Evolutionary conservation across 352 stramenopile species (phyloP).

Genomic region (Phytophthora palmivora): DNA sequence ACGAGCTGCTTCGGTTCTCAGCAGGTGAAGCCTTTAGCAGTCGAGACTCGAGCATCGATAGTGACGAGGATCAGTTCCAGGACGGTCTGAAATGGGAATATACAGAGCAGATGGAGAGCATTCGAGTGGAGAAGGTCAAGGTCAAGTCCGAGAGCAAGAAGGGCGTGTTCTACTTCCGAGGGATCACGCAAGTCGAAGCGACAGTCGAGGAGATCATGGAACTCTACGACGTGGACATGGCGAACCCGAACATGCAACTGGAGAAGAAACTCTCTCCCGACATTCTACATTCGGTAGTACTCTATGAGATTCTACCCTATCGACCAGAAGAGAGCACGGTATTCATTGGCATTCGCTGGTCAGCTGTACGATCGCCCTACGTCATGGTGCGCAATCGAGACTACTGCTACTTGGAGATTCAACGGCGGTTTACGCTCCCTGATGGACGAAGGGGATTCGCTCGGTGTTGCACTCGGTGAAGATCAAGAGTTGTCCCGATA

Average conservation of each 20-base stretch:
- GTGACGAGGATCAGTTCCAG: constrained; percentile 40
- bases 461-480: constrained; percentile 86
- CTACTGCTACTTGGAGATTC: constrained; percentile 82
- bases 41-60: constrained; percentile 30
- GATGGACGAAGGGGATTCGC: constrained; percentile 71
- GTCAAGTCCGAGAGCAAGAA: constrained; percentile 66
- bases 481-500: constrained; percentile 84
- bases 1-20: constrained; percentile 80
- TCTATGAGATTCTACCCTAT: constrained; percentile 82
- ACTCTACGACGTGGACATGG: constrained; percentile 76
- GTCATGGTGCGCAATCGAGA: constrained; percentile 79
- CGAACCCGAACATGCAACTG: constrained; percentile 76
- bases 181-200: constrained; percentile 72
- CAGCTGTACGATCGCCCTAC: constrained; percentile 72
- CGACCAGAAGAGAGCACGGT: constrained; percentile 51
- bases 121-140: constrained; percentile 83
- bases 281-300: constrained; percentile 78
- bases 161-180: constrained; percentile 76
- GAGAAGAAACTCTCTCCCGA: constrained; percentile 79
- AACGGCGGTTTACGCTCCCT: constrained; percentile 65
- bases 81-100: constrained; percentile 80
- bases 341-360: constrained; percentile 85
- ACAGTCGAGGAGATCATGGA: constrained; percentile 76
- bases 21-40: constrained; percentile 60
- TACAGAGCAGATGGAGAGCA: constrained; percentile 68